Evolutionary conservation across 1,139 yeast species (phyloP).

Genomic region (Blastobotrys petasosporus): DNA sequence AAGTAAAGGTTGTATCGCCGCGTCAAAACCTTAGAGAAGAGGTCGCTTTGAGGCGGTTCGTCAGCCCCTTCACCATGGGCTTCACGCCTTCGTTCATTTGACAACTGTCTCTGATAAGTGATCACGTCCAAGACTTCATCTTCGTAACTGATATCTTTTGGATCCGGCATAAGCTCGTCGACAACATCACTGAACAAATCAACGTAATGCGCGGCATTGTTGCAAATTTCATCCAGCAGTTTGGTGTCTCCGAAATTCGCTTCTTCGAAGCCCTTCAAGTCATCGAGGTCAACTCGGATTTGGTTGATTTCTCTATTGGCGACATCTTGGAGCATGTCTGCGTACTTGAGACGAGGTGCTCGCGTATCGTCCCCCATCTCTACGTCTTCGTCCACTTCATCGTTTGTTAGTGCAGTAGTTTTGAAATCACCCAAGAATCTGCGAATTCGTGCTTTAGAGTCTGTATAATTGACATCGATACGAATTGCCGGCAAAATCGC

Average conservation of each 20-base stretch:
- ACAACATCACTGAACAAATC: conserved; percentile 71
- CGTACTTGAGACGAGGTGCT: conserved; percentile 46
- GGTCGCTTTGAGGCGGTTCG: conserved; percentile 25
- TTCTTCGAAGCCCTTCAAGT: conserved; percentile 61
- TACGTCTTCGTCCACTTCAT: conserved; percentile 15
- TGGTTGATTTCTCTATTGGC: conserved; percentile 77
- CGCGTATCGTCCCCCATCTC: conserved; percentile 13
- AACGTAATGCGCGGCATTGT: conserved; percentile 71
- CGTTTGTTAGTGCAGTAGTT: conserved; percentile 14
- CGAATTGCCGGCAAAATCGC: conserved; percentile 45
- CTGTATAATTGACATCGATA: conserved; percentile 49
- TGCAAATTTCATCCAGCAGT: conserved; percentile 53
- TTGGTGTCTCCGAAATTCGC: conserved; percentile 31
- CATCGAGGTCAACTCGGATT: conserved; percentile 74
- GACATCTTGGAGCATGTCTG: conserved; percentile 65
- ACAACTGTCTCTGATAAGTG: conserved; percentile 76
- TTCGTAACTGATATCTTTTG: conserved; percentile 69
- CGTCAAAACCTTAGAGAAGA: conserved; percentile 81
- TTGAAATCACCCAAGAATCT: conserved; percentile 26
- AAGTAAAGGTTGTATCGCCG: conserved; percentile 85
- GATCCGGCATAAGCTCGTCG: conserved; percentile 78
- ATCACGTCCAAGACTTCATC: conserved; percentile 94
- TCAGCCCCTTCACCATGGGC: conserved; percentile 35
- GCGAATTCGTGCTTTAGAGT: conserved; percentile 32
- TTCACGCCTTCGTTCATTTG: conserved; percentile 67